Percentiles rank a stretch among this genome's conserved stretches.
phyloP scores from a whole-genome alignment of 495 filamentous ascomycete genomes.

The Penicillium pulvis region DNA sequence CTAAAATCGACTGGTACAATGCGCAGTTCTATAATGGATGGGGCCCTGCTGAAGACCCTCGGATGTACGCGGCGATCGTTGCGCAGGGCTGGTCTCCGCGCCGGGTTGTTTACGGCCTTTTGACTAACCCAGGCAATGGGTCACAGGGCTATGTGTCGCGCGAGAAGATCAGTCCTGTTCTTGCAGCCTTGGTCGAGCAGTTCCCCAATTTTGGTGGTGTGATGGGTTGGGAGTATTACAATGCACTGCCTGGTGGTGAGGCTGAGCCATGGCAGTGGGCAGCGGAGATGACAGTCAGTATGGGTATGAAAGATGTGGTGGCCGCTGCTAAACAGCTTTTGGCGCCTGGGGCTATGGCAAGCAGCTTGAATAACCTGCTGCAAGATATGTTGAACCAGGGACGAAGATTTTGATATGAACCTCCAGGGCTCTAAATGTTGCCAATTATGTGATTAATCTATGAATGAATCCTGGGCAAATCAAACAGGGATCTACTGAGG shows the following conservation, averaged over 20 bases:
- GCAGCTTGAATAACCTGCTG: slow-evolving; percentile 33
- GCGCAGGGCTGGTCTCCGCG: slow-evolving; percentile 61
- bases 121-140: slow-evolving; percentile 72
- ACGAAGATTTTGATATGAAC: slow-evolving; percentile 8
- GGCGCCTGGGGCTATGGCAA: slow-evolving; percentile 30
- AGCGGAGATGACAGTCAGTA: slow-evolving; percentile 55
- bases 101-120: slow-evolving; percentile 70
- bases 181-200: slow-evolving; percentile 48
- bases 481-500: too few relatives aligned
- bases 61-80: slow-evolving; percentile 67
- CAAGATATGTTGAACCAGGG: slow-evolving; percentile 37
- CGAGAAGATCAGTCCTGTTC: slow-evolving; percentile 45
- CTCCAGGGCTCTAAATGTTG: too few relatives aligned
- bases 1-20: slow-evolving; percentile 78
- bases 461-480: too few relatives aligned
- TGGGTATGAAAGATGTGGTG: slow-evolving; percentile 48
- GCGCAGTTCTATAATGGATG: slow-evolving; percentile 85
- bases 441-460: too few relatives aligned
- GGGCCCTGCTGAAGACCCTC: slow-evolving; percentile 60
- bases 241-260: slow-evolving; percentile 59
- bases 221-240: slow-evolving; percentile 90
- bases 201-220: slow-evolving; percentile 75
- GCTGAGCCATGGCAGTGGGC: slow-evolving; percentile 73
- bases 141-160: slow-evolving; percentile 56
- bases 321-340: slow-evolving; percentile 33